These are phyloP conservation scores for Ophiostoma australiae DNA, from an alignment of 2,329 filamentous ascomycete genomes.

Conservation along the genomic window DNA sequence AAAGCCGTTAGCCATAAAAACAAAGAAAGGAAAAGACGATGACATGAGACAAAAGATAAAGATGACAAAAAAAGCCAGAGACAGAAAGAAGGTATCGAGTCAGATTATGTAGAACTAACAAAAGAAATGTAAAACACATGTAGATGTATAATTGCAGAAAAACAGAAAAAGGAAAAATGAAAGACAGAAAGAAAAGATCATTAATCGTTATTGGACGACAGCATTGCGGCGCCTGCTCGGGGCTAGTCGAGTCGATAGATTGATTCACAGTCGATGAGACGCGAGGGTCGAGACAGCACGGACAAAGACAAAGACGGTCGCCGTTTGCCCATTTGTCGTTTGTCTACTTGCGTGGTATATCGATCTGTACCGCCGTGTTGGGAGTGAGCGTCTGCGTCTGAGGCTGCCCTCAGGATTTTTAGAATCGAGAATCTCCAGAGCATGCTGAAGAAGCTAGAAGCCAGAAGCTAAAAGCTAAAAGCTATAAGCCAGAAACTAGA, in stretches of 20 bases:
- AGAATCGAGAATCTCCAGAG: neutral
- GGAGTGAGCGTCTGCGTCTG: neutral
- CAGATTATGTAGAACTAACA: neutral
- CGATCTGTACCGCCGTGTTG: neutral
- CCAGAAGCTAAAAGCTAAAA: neutral
- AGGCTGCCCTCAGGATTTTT: too few relatives aligned
- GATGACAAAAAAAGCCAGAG: neutral
- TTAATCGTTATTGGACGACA: slow-evolving; percentile 4
- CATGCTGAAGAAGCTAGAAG: neutral
- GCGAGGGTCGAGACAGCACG: neutral
- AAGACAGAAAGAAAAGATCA: neutral
- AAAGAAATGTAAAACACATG: neutral
- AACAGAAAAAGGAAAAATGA: neutral
- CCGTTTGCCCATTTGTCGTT: neutral
- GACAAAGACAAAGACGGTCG: neutral
- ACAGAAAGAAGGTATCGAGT: neutral
- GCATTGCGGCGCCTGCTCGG: neutral
- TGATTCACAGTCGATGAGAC: neutral
- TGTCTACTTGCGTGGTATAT: neutral
- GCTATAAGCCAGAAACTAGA: neutral
- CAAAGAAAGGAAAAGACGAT: too few relatives aligned
- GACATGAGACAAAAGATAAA: too few relatives aligned
- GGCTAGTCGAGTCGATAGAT: neutral
- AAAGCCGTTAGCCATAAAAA: neutral
- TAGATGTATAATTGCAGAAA: neutral